These are phyloP conservation scores for Lactarius pseudohatsudake DNA, from an alignment of 768 basidiomycete species.

Conservation along the genomic window DNA sequence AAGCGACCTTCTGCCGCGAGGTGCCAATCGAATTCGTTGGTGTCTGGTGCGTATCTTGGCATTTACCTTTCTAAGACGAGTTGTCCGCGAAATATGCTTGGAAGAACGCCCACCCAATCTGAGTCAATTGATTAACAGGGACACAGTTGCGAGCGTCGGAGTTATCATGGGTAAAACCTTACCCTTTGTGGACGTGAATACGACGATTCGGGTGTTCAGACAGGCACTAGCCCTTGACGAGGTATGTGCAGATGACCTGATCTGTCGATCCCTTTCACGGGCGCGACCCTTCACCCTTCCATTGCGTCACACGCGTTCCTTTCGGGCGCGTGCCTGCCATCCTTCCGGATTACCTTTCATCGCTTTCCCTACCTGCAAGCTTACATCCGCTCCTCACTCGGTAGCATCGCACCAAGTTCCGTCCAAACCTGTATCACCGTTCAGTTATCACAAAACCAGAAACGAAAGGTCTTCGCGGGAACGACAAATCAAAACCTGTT, in stretches of 20 bases:
- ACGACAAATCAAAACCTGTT: not conserved
- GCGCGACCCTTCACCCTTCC: not conserved
- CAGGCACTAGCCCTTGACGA: conserved; percentile 81
- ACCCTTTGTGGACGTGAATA: conserved; percentile 67
- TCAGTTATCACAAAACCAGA: conserved; percentile 33
- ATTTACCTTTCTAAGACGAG: not conserved
- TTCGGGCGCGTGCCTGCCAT: not conserved
- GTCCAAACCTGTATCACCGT: conserved; percentile 62
- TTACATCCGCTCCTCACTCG: not conserved
- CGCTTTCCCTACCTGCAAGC: not conserved
- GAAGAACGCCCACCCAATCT: not conserved
- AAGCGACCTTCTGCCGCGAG: conserved; percentile 64
- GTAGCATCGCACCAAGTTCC: conserved; percentile 66
- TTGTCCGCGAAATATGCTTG: not conserved
- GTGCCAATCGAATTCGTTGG: conserved; percentile 79
- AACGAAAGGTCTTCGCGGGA: not conserved
- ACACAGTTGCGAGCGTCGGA: conserved; percentile 79
- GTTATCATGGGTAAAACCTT: conserved; percentile 55
- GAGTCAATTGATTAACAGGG: conserved; percentile 43
- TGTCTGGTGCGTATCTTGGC: conserved; percentile 53
- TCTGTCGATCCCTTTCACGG: conserved; percentile 1
- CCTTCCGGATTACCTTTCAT: not conserved
- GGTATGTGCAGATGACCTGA: conserved; percentile 39
- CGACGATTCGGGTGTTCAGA: conserved; percentile 65
- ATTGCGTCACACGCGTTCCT: too few relatives aligned